Evolutionary conservation across 116 monocot species (phyloP), one percentile per base, ranked within the genome.

Genomic region (Phalaenopsis hybrid): DNA sequence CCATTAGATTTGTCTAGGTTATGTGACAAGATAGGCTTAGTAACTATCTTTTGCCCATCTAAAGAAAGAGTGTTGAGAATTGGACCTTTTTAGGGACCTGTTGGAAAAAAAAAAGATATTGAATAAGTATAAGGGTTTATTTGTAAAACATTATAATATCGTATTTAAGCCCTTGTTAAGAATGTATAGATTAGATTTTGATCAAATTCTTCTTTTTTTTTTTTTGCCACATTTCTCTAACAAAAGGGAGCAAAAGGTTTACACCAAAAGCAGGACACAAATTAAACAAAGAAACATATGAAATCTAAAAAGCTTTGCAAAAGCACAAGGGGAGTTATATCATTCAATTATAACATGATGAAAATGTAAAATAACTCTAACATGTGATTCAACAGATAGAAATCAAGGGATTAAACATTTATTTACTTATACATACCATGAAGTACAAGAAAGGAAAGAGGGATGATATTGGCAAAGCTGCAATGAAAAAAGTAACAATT

Each of bases 391-490:
- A 72, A 41, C 48, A 3, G 33, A 41, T 41, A 79, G 33, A 61
- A 59, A 18, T 79, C 15, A 41, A 59, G 12, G 6, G 41, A 17
- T 57, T 79, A 59, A 59, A 57, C 43, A 79, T 43, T 75, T 45
- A 13, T 13, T 43, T 79, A 5, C 13, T 79, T 55, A 69, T 74
- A 88, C 89, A 50, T 87, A 92, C 89, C 91, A 92, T 87, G 86
- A 92, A 92, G 28, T 92, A 92, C 25, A 92, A 45, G 86, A 87
- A 92, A 8, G 91, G 91, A 73, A 89, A 92, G 80, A 89, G 75
- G 16, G 86, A 85, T 79, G 89, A 82, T 82, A 87, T 89, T 43
- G 91, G 87, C 49, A 92, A 58, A 79, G 80, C 91, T 89, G 91
- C 83, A 86, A 85, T 25, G 4, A 10, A 41, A 23, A 55, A 76